phyloP scores from a whole-genome alignment of 768 basidiomycete species.

The Albatrellus ellisii region DNA sequence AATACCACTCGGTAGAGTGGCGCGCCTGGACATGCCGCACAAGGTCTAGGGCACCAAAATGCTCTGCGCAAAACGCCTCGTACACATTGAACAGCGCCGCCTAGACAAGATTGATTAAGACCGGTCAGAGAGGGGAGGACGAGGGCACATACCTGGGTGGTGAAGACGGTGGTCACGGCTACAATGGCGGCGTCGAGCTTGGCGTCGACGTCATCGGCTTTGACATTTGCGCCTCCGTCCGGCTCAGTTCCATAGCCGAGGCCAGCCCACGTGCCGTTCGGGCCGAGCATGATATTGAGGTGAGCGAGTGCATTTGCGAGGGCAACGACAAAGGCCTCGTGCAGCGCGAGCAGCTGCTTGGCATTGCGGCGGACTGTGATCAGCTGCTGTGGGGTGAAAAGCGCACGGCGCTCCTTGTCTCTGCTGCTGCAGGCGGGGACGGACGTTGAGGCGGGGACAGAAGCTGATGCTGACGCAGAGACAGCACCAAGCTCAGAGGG shows the following conservation, averaged over 20 bases:
- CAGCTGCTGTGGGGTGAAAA: constrained; percentile 47
- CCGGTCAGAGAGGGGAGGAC: background rate
- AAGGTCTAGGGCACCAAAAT: constrained; percentile 68
- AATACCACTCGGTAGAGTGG: constrained; percentile 64
- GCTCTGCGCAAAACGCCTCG: constrained; percentile 77
- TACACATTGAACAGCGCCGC: constrained; percentile 67
- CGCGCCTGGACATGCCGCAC: constrained; percentile 54
- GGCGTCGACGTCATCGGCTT: background rate
- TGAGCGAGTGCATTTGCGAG: constrained; percentile 34
- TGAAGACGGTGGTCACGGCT: constrained; percentile 15
- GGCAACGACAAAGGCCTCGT: constrained; percentile 50
- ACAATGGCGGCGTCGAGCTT: constrained; percentile 16
- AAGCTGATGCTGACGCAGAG: too few species aligned
- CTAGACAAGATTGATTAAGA: constrained; percentile 26
- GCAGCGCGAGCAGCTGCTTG: constrained; percentile 50
- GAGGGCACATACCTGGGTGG: constrained; percentile 14
- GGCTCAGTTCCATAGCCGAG: background rate
- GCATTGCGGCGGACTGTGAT: constrained; percentile 50
- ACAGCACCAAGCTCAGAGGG: background rate
- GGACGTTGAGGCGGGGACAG: too few species aligned
- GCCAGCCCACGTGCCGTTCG: constrained; percentile 2
- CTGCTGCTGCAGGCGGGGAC: too few species aligned
- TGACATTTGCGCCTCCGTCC: background rate
- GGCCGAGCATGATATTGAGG: constrained; percentile 30
- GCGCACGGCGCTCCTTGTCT: constrained; percentile 29